A percentile compares a stretch with the other conserved stretches of the same genome.
Evolutionary conservation across 768 basidiomycete genomes (phyloP).

Genomic region (Leccinum rimulosum): DNA sequence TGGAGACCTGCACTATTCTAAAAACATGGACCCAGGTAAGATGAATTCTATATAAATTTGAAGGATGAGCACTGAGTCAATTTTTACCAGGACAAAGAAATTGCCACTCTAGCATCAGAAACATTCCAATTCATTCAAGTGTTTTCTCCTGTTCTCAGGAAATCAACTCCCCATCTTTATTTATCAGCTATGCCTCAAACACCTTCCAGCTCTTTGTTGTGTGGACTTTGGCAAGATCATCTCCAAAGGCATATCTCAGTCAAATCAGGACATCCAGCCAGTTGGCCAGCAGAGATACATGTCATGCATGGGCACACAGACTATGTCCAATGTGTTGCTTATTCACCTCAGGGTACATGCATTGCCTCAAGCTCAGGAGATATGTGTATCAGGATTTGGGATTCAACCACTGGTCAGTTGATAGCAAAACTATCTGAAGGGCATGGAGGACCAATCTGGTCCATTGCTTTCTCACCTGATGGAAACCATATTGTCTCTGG

Average conservation of each 20-base stretch:
- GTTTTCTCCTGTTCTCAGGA: neutral
- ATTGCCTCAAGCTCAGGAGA: neutral
- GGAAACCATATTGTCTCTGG: neutral
- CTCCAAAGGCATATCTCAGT: neutral
- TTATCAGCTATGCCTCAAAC: neutral
- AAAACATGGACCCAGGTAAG: neutral
- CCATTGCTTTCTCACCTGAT: neutral
- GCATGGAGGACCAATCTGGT: neutral
- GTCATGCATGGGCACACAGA: neutral
- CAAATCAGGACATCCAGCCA: neutral
- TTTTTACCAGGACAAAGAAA: neutral
- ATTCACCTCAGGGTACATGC: neutral
- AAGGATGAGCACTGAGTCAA: neutral
- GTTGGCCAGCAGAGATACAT: constrained; percentile 1
- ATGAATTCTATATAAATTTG: neutral
- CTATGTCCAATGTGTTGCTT: neutral
- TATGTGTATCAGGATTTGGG: neutral
- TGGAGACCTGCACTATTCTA: neutral
- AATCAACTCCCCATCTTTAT: neutral
- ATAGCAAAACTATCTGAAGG: neutral
- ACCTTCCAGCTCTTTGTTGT: neutral
- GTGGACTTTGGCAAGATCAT: neutral
- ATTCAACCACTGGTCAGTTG: neutral
- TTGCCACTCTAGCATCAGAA: constrained; percentile 1
- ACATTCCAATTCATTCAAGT: constrained; percentile 4